Base-by-base conservation (phyloP, 2,329 filamentous ascomycete species). In the Alternaria sp. region DNA sequence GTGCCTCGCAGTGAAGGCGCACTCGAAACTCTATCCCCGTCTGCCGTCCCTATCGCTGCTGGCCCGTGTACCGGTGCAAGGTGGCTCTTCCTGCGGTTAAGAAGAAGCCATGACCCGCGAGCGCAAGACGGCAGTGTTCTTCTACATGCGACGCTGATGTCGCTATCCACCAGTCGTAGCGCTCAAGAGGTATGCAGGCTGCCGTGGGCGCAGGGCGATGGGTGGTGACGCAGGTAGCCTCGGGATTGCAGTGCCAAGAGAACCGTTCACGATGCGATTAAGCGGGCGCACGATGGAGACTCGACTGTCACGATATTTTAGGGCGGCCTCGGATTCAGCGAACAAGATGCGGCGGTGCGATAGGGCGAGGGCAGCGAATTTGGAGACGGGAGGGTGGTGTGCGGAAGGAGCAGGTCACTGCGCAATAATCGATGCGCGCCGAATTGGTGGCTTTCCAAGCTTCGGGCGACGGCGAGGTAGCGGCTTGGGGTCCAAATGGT, bases 161-260 rank as follows among this genome's bases (percentile, higher is more conserved):
- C 49, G 68, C 57, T 54, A 50, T 44, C 50, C 60, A 56, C 63
- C 55, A 56, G 51, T 60, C 45, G 60, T 54, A 49, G 45, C 45
- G 26, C 44, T 49, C 49, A 54, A 58, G 63, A 61, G 57, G 50
- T 58, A 55, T 50, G 61, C 53, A 63, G 64, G 53, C 26, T 58
- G 63, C 60, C 64, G 62, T 64, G 25, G 60, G 50, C 53, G 60
- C 64, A 57, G 59, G 60, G 47, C 45, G 28, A 21, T 53, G 59
- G 51, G 60, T 62, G 66, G 71, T 73, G 72, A 73, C 70, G 73
- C 73, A 75, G 70, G 65, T 45, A 68, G 65, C 70, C 67, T 67
- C 51, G 37, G 60, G 51, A 54, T 28, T 33, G 66, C 56, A 60
- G 65, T 61, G 74, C 71, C 68, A 71, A 71, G 66, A 49, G 23